A percentile compares a stretch with the other conserved stretches of the same genome.
These are phyloP conservation scores for Coniochaeta sp. DNA, from an alignment of 2,329 filamentous ascomycete species.

Conservation along the genomic window DNA sequence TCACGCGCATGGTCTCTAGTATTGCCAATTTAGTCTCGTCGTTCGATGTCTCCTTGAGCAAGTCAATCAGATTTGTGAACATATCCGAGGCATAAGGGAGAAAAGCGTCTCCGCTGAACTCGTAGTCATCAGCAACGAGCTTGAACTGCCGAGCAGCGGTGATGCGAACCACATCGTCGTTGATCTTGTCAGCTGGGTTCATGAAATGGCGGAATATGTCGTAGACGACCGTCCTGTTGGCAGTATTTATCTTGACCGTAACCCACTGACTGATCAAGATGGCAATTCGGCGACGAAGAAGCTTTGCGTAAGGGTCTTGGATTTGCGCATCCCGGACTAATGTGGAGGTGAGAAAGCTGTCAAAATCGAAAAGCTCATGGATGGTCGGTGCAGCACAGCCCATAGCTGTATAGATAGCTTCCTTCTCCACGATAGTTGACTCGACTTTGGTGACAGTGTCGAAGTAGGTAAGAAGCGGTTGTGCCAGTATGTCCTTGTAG, in stretches of 20 bases:
- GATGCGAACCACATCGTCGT: constrained; percentile 87
- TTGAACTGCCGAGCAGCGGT: constrained; percentile 83
- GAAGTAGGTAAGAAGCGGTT: constrained; percentile 78
- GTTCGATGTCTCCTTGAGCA: constrained; percentile 73
- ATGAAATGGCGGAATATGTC: constrained; percentile 85
- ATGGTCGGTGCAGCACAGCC: constrained; percentile 76
- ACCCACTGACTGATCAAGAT: constrained; percentile 90
- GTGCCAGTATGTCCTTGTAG: constrained; percentile 74
- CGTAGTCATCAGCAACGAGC: constrained; percentile 74
- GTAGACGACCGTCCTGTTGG: constrained; percentile 68
- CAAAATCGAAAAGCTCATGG: constrained; percentile 71
- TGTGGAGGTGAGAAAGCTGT: constrained; percentile 66
- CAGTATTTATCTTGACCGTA: constrained; percentile 62
- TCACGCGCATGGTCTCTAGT: constrained; percentile 73
- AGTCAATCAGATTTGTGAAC: constrained; percentile 62
- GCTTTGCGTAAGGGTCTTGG: constrained; percentile 56
- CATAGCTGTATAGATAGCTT: constrained; percentile 90
- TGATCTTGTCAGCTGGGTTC: constrained; percentile 65
- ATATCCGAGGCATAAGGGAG: constrained; percentile 69
- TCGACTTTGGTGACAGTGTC: constrained; percentile 61
- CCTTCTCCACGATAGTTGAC: constrained; percentile 72
- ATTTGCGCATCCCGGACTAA: constrained; percentile 72
- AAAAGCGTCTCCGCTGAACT: constrained; percentile 68
- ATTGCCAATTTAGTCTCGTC: constrained; percentile 88
- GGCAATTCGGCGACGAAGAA: constrained; percentile 79